Percentiles rank a stretch among this genome's conserved stretches.
Conservation (phyloP, 192 early-diverging fungal genomes). For the Umbelopsis sp. region DNA sequence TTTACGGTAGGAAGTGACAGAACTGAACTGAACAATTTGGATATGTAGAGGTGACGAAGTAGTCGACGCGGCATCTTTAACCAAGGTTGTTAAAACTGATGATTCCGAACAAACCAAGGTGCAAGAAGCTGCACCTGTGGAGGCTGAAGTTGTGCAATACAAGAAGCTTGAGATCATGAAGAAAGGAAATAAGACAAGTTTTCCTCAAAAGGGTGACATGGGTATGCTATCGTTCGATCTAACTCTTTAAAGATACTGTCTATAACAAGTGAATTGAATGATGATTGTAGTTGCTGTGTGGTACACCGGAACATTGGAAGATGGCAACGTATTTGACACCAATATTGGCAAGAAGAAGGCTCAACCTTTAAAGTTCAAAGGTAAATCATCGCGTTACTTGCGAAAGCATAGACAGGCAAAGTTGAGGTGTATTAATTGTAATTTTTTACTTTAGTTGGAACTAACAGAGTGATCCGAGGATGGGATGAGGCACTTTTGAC, state of each 20-base stretch:
- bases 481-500: conserved; percentile 72
- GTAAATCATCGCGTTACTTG: conserved; percentile 19
- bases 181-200: conserved; percentile 61
- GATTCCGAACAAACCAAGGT: conserved; percentile 28
- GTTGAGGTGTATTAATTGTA: neutral
- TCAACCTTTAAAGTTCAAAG: conserved; percentile 71
- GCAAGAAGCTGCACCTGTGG: conserved; percentile 33
- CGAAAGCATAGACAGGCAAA: neutral
- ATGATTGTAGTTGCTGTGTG: conserved; percentile 40
- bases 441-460: conserved; percentile 38
- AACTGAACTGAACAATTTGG: too few species aligned
- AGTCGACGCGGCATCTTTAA: conserved; percentile 25
- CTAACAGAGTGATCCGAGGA: conserved; percentile 63
- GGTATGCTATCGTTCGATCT: conserved; percentile 33
- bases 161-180: conserved; percentile 57
- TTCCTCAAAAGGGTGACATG: conserved; percentile 69
- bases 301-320: conserved; percentile 72
- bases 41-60: conserved; percentile 14
- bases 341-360: conserved; percentile 61
- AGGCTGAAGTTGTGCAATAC: conserved; percentile 59
- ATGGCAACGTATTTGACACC: conserved; percentile 72
- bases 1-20: too few species aligned
- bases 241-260: neutral
- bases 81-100: conserved; percentile 37
- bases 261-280: neutral